Base-by-base conservation (phyloP, 176 grass and related monocot species). In the Triticum turgidum region DNA sequence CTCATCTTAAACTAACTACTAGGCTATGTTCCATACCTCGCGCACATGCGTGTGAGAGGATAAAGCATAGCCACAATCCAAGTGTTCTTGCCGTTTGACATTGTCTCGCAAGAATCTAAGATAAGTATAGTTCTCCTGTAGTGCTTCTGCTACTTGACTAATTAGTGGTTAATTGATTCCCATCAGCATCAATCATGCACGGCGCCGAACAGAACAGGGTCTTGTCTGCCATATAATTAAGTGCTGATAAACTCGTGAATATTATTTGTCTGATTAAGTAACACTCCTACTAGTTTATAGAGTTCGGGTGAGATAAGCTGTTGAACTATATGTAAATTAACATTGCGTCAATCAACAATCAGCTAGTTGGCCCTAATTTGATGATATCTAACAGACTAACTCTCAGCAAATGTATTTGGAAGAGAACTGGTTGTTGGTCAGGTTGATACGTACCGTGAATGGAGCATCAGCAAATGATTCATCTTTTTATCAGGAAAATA, bases 151-250 rank as follows among this genome's bases (percentile, higher is more conserved):
- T 83, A 63, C 77, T 79, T 87, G 77, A 83, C 6, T 69, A 77
- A 34, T 56, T 34, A 56, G 29, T 27, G 29, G 47, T 34, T 52
- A 75, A 11, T 49, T 7, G 38, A 24, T 75, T 64, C 51, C 59
- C 3, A 9, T 84, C 45, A 76, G 44, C 59, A 49, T 91, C 76
- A 90, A 75, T 87, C 76, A 76, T 80, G 81, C 68, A 69, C 69
- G 69, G 85, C 89, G 81, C 89, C 89, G 81, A 87, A 91, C 81
- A 29, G 65, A 87, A 84, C 61, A 11, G 85, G 25, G 68, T 80
- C 61, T 80, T 91, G 89, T 84, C 85, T 84, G 68, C 89, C 61
- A 51, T 80, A 37, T 38, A 77, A 78, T 45, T 80, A 68, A 61
- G 66, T 68, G 42, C 24, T 49, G 6, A 29, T 75, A 9, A 79